phyloP scores from a whole-genome alignment of 805 yeast species.

The Ogataea naganishii region DNA sequence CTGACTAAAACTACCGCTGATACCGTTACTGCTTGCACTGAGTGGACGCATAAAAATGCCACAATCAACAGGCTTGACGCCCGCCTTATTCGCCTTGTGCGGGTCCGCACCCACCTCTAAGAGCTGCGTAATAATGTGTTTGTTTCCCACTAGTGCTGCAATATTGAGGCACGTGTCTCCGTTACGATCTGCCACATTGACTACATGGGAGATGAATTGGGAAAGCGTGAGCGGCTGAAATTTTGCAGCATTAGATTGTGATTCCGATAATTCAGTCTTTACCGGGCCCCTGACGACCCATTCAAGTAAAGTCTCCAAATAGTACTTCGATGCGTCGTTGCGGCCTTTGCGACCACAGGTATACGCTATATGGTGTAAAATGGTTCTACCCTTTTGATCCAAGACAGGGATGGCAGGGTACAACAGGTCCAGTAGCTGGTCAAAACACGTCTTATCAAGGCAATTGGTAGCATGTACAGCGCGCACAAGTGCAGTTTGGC shows the following conservation, averaged over 20 bases:
- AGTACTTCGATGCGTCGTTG: conserved; percentile 64
- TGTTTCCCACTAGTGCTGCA: conserved; percentile 82
- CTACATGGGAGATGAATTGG: conserved; percentile 56
- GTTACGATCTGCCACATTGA: conserved; percentile 83
- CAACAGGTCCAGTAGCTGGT: conserved; percentile 56
- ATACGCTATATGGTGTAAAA: conserved; percentile 78
- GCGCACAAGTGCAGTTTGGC: conserved; percentile 81
- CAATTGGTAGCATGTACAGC: conserved; percentile 81
- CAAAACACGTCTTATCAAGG: conserved; percentile 71
- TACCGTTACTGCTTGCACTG: conserved; percentile 1
- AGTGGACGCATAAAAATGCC: conserved; percentile 44
- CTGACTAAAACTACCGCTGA: background rate
- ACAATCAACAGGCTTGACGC: conserved; percentile 79
- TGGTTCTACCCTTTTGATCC: conserved; percentile 68
- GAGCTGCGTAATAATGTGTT: conserved; percentile 69
- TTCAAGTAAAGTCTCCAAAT: conserved; percentile 61
- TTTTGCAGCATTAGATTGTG: conserved; percentile 28
- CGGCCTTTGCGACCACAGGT: conserved; percentile 74
- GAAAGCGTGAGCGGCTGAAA: conserved; percentile 40
- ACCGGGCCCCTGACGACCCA: conserved; percentile 64
- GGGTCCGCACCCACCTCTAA: conserved; percentile 86
- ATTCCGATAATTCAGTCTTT: no score
- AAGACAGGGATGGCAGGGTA: conserved; percentile 63
- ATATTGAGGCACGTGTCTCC: conserved; percentile 95
- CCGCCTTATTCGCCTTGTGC: conserved; percentile 70